Base-by-base conservation (phyloP, 1,139 yeast genomes). In the Debaryomyces psychrophilus region DNA sequence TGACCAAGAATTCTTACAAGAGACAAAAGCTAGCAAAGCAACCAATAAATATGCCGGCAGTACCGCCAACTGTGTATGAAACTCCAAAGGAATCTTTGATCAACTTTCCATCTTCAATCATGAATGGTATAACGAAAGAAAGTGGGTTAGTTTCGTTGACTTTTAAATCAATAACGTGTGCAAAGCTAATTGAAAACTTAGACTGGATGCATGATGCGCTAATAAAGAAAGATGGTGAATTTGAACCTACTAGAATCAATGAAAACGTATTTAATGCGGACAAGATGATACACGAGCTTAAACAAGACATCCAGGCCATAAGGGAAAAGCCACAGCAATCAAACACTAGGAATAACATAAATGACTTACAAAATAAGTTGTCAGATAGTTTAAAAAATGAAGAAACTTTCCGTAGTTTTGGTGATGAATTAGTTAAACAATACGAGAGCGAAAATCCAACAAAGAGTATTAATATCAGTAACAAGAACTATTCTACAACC, bases 101-200 rank as follows among this genome's bases (percentile, higher is more conserved):
- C 36, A 67, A 71, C 42, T 69, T 64, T 42, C 77, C 76, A 9
- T 71, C 76, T 2, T 71, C 78, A 0, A 67, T 75, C 1, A 61
- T 72, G 39, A 71, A 71, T 46, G 80, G 79, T 1, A 60, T 70
- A n/a, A 72, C 79, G 0, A 62, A 61, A 12, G 76, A 74, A 52
- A 76, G 76, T 8, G 79, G 79, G n/a, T 60, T 75, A 28, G 66
- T 65, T 36, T 70, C 77, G 3, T 61, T 75, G 45, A 73, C 79
- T 0, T 73, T 71, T 55, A 75, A 75, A 51, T 69, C 79, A 1
- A 62, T 73, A 17, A 69, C 65, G 20, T 70, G 73, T 46, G 69
- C 70, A 17, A 61, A 64, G 44, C 65, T 67, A 33, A 70, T 71
- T 17, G 79, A 75, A 46, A 69, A 67, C 44, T 55, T 63, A 40